These are phyloP conservation scores for Aspergillus caelatus DNA, from an alignment of 2,329 filamentous ascomycete species.

Conservation along the genomic window DNA sequence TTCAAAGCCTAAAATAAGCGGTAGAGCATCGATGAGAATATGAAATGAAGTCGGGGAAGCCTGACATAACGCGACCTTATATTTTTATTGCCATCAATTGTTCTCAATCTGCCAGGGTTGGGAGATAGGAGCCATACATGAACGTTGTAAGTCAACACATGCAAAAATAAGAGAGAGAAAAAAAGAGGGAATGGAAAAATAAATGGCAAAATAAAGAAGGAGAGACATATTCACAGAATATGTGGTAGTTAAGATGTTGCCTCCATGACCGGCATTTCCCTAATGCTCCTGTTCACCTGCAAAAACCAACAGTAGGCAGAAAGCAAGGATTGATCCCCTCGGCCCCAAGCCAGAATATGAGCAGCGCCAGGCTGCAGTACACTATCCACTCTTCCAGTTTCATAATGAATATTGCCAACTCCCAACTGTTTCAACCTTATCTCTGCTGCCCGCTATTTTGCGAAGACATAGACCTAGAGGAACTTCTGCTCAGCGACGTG, in stretches of 20 bases:
- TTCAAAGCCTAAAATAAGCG: neutral
- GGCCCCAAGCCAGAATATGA: slow-evolving; percentile 13
- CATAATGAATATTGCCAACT: slow-evolving; percentile 19
- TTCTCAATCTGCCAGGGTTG: neutral
- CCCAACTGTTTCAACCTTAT: slow-evolving; percentile 18
- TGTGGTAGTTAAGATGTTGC: neutral
- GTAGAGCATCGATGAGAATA: neutral
- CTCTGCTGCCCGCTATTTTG: slow-evolving; percentile 15
- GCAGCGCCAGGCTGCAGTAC: slow-evolving; percentile 14
- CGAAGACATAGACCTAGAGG: slow-evolving; percentile 30
- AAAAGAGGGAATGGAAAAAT: neutral
- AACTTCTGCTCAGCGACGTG: slow-evolving; percentile 31
- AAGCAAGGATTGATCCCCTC: neutral
- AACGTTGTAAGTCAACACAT: neutral
- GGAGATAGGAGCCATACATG: neutral
- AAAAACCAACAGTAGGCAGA: neutral
- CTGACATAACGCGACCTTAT: neutral
- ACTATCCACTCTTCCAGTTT: slow-evolving; percentile 24
- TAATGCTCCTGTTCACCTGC: neutral
- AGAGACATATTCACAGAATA: neutral
- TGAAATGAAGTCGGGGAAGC: neutral
- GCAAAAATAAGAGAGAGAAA: neutral
- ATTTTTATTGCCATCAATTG: neutral
- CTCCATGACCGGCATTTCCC: neutral
- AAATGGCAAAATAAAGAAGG: neutral